phyloP scores from a whole-genome alignment of 345 rosid species.

The Alliaria petiolata region DNA sequence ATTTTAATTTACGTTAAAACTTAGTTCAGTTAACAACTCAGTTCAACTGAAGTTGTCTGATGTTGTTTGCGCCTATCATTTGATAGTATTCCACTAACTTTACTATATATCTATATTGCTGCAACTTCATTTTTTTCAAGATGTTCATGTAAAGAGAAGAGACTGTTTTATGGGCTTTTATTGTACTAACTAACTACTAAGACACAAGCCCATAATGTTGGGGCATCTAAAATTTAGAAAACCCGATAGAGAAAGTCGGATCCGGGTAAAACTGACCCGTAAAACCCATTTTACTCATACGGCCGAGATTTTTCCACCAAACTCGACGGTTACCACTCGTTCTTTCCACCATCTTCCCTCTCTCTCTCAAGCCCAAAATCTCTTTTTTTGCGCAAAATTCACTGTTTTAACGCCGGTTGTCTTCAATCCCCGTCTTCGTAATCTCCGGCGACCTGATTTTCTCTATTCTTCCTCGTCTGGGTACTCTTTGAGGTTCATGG shows the following conservation, averaged over 20 bases:
- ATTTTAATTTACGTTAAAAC: too few species aligned
- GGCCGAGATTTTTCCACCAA: conserved; percentile 35
- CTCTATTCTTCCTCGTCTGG: neutral
- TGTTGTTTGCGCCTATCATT: too few species aligned
- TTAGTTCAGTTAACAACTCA: too few species aligned
- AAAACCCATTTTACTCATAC: conserved; percentile 9
- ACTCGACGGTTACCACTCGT: conserved; percentile 47
- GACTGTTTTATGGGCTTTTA: conserved; percentile 8
- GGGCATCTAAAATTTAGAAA: neutral
- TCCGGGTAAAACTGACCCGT: conserved; percentile 7
- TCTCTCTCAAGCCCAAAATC: neutral
- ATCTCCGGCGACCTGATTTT: conserved; percentile 1
- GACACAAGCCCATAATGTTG: neutral
- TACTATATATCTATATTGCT: too few species aligned
- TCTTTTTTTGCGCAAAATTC: neutral
- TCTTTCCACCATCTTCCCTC: conserved; percentile 10
- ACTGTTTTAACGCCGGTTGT: conserved; percentile 1
- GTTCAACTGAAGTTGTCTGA: too few species aligned
- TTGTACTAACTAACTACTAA: neutral
- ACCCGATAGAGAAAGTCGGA: neutral
- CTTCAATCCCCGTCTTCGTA: conserved; percentile 3
- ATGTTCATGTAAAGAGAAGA: too few species aligned
- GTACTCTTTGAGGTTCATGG: conserved; percentile 42
- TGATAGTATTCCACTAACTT: too few species aligned
- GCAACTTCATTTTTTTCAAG: too few species aligned